Conservation (phyloP, 2,329 filamentous ascomycete species). For the Diatrype stigma region DNA sequence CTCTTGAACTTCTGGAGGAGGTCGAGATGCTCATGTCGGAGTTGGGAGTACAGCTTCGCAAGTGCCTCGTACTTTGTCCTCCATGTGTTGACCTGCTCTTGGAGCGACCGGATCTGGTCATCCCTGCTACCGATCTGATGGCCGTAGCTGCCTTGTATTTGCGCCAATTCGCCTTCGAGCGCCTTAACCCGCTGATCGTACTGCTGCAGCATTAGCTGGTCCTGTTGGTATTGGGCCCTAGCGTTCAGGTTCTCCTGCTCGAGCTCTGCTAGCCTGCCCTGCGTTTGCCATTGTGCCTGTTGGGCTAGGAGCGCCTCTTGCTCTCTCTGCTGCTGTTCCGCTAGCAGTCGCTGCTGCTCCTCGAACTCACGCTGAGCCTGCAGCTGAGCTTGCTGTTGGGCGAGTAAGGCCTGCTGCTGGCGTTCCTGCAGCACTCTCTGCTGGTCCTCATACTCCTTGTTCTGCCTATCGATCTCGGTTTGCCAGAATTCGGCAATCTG, state of each 20-base stretch:
- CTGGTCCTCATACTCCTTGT: constrained; percentile 92
- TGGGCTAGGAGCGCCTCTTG: constrained; percentile 86
- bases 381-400: constrained; percentile 76
- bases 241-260: constrained; percentile 94
- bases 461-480: constrained; percentile 82
- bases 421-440: constrained; percentile 84
- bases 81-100: constrained; percentile 98
- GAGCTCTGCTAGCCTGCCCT: constrained; percentile 90
- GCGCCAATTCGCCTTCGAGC: constrained; percentile 78
- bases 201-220: constrained; percentile 94
- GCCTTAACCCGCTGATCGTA: constrained; percentile 94
- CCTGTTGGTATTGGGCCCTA: constrained; percentile 91
- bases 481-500: constrained; percentile 99
- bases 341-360: constrained; percentile 82
- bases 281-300: constrained; percentile 89
- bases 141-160: constrained; percentile 77
- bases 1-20: constrained; percentile 94
- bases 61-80: constrained; percentile 93
- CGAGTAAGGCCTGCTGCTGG: constrained; percentile 73
- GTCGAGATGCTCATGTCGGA: constrained; percentile 92
- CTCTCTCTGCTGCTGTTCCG: constrained; percentile 84
- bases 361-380: constrained; percentile 95
- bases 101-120: constrained; percentile 85
- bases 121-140: constrained; percentile 88
- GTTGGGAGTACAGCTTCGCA: constrained; percentile 93